Conservation (phyloP, 176 grass and related monocot species). For the Alloteropsis semialata region DNA sequence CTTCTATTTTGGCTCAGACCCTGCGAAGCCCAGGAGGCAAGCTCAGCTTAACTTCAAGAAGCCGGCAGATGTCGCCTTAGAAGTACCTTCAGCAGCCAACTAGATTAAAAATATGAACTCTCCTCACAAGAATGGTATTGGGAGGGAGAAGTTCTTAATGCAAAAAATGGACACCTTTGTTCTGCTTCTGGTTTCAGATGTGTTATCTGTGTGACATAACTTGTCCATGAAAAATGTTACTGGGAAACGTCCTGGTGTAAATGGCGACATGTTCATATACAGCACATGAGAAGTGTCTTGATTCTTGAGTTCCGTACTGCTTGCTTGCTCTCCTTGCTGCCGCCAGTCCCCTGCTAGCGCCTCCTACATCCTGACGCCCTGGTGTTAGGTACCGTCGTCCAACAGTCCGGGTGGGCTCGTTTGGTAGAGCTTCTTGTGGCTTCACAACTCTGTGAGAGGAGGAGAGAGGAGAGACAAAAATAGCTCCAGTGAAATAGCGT, state of each 20-base stretch:
- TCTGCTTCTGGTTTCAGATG: neutral
- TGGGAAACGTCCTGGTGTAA: neutral
- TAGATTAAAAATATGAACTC: neutral
- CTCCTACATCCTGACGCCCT: neutral
- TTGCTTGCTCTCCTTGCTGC: neutral
- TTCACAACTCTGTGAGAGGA: too few relatives aligned
- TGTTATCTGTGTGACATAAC: neutral
- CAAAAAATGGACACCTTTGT: neutral
- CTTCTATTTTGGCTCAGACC: constrained; percentile 24
- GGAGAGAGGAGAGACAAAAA: too few relatives aligned
- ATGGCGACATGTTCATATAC: neutral
- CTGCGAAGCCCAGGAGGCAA: constrained; percentile 61
- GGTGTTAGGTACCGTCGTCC: neutral
- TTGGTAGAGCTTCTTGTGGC: too few relatives aligned
- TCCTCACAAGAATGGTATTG: neutral
- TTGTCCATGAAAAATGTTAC: neutral
- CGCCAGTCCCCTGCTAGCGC: neutral
- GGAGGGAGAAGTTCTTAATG: neutral
- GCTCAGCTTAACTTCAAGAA: constrained; percentile 75
- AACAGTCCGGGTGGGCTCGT: neutral
- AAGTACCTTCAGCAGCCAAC: constrained; percentile 32
- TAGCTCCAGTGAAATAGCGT: too few relatives aligned
- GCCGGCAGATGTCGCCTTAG: constrained; percentile 25
- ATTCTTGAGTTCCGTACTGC: neutral
- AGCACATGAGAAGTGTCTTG: neutral